Conservation (phyloP, 2,329 filamentous ascomycete species). For the Calonectria pseudoturangicola region DNA sequence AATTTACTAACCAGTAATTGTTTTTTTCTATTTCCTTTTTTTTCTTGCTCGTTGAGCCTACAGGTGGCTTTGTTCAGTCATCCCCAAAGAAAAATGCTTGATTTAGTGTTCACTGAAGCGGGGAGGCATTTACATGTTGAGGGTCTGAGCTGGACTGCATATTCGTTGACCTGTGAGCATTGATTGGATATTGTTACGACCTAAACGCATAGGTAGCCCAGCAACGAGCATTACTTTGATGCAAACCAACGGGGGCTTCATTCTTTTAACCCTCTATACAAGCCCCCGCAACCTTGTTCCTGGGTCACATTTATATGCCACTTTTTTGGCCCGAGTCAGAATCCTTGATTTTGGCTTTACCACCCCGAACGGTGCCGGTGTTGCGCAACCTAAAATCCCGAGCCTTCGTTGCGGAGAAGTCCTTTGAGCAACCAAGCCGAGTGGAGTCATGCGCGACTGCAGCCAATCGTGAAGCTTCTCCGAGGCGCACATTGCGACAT, state of each 20-base stretch:
- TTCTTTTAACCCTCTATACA: neutral
- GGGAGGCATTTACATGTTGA: constrained; percentile 11
- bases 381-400: constrained; percentile 23
- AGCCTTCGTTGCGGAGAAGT: constrained; percentile 20
- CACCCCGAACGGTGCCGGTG: constrained; percentile 15
- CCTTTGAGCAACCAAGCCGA: constrained; percentile 20
- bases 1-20: no score
- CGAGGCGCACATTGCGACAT: constrained; percentile 35
- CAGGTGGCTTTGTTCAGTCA: no score
- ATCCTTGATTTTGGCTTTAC: constrained; percentile 8
- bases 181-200: neutral
- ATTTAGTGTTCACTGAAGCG: neutral
- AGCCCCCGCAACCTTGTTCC: neutral
- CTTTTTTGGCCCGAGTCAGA: neutral
- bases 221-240: no score
- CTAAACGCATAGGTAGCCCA: no score
- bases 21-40: neutral
- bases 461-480: constrained; percentile 32
- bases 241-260: neutral
- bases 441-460: neutral
- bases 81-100: neutral
- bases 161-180: no score
- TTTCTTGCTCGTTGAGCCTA: no score
- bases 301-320: neutral
- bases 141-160: no score